Evolutionary conservation across 768 basidiomycete genomes (phyloP).

Genomic region (Calocybe indica): DNA sequence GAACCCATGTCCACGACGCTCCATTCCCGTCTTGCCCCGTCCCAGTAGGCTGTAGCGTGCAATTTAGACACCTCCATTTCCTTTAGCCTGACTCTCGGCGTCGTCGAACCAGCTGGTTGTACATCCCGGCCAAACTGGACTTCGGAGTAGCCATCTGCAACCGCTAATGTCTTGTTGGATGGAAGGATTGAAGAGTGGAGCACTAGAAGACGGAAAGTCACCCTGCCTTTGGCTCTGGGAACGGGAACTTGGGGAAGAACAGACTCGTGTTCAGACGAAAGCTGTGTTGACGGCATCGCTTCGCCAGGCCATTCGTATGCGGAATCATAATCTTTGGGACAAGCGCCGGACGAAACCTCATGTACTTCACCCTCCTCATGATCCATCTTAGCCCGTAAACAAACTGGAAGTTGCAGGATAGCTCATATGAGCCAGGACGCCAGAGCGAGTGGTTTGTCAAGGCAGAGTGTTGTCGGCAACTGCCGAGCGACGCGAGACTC

Average conservation of each 20-base stretch:
- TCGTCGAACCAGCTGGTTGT: constrained; percentile 40
- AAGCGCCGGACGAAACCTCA: constrained; percentile 8
- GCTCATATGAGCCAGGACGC: neutral
- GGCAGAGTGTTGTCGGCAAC: neutral
- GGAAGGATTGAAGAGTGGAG: constrained; percentile 58
- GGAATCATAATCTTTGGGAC: constrained; percentile 36
- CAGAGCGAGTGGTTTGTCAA: too few species aligned
- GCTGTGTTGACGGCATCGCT: constrained; percentile 5
- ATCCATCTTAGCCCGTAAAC: constrained; percentile 8
- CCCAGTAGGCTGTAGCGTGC: constrained; percentile 75
- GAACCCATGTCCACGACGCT: constrained; percentile 81
- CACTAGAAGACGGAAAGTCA: constrained; percentile 46
- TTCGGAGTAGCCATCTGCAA: constrained; percentile 48
- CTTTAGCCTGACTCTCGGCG: constrained; percentile 66
- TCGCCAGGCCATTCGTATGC: constrained; percentile 58
- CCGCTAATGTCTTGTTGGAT: constrained; percentile 32
- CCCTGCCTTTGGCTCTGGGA: too few species aligned
- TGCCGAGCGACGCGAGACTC: neutral
- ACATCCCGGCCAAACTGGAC: constrained; percentile 73
- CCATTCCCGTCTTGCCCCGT: constrained; percentile 54
- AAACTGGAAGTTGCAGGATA: neutral
- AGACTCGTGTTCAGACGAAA: constrained; percentile 7
- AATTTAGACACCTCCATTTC: constrained; percentile 83
- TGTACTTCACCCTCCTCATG: constrained; percentile 25
- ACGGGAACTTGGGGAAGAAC: constrained; percentile 14